A percentile compares a stretch with the other conserved stretches of the same genome.
phyloP scores from a whole-genome alignment of 2,329 filamentous ascomycete species.

The Diaporthe longicolla region DNA sequence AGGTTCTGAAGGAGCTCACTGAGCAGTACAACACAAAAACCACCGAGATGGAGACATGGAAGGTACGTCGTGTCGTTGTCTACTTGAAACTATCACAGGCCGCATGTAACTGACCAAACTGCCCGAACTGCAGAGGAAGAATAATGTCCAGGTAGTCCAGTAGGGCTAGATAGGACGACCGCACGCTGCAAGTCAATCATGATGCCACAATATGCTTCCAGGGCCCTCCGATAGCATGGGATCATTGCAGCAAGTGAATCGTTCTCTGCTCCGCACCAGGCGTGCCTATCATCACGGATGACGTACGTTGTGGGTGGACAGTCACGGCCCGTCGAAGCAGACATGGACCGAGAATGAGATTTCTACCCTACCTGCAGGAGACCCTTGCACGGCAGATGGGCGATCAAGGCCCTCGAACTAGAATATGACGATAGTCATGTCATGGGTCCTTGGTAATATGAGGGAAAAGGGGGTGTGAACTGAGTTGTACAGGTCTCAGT shows the following conservation, averaged over 20 bases:
- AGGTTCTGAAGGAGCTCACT: slow-evolving; percentile 92
- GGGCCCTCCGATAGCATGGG: slow-evolving; percentile 1
- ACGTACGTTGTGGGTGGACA: slow-evolving; percentile 4
- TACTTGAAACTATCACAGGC: neutral
- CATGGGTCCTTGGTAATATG: slow-evolving; percentile 17
- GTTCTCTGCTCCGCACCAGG: neutral
- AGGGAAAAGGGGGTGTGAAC: slow-evolving; percentile 43
- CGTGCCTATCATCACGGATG: neutral
- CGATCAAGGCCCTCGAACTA: slow-evolving; percentile 48
- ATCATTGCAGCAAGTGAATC: neutral
- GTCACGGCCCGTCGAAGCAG: neutral
- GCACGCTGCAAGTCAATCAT: neutral
- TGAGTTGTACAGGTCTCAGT: slow-evolving; percentile 64
- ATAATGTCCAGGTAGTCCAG: slow-evolving; percentile 89
- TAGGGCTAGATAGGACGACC: slow-evolving; percentile 63
- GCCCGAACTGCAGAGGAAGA: slow-evolving; percentile 78
- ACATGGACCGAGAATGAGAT: slow-evolving; percentile 36
- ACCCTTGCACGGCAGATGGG: slow-evolving; percentile 38
- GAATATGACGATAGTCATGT: slow-evolving; percentile 28
- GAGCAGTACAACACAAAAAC: slow-evolving; percentile 98
- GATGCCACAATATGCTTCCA: neutral
- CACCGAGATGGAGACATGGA: slow-evolving; percentile 97
- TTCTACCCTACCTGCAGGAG: slow-evolving; percentile 36
- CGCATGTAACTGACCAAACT: slow-evolving; percentile 33
- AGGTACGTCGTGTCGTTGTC: slow-evolving; percentile 73